Base-by-base conservation (phyloP, 495 filamentous ascomycete genomes). In the Corynascus novoguineensis region DNA sequence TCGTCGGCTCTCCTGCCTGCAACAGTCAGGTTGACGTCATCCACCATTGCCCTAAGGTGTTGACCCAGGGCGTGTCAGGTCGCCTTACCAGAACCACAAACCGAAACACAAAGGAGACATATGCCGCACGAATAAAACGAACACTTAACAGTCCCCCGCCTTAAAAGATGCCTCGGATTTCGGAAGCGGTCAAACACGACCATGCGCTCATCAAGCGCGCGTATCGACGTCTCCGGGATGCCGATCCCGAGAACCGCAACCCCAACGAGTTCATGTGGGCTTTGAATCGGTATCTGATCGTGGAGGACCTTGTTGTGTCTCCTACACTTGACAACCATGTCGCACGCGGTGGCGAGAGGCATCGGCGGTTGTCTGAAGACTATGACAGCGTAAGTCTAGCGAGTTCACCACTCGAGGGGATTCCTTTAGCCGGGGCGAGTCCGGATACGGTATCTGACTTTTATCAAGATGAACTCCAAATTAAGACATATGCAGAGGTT, bases 281-380 rank as follows among this genome's bases (percentile, higher is more conserved):
- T 11, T 42, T 69, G 7, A 55, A 61, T 17, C 59, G 63, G 14
- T 69, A 68, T 19, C 59, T 69, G 12, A 59, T 66, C 2, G 57
- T 63, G 25, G 67, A 69, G 24, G 64, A 69, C n/a, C 63, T 69
- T 1, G 58, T 65, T 25, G 47, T 69, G 14, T 58, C 61, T 25
- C 67, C 67, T 2, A 61, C 67, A 0, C 45, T 69, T 3, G 63
- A 69, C 9, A 32, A 64, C 22, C 59, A 64, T 29, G 42, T 66
- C 1, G 52, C 53, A 3, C 34, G 45, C 17, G 65, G 67, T 44
- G 44, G 55, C 2, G 38, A 64, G 41, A 49, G 60, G 24, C 59
- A 62, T 9, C 53, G 50, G 0, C 50, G 65, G 11, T 22, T 69
- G 15, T 69, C 60, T 3, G 58, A 63, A 19, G 65, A 68, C 46